phyloP scores from a whole-genome alignment of 2,329 filamentous ascomycete genomes.

The Colletotrichum gloeosporioides region DNA sequence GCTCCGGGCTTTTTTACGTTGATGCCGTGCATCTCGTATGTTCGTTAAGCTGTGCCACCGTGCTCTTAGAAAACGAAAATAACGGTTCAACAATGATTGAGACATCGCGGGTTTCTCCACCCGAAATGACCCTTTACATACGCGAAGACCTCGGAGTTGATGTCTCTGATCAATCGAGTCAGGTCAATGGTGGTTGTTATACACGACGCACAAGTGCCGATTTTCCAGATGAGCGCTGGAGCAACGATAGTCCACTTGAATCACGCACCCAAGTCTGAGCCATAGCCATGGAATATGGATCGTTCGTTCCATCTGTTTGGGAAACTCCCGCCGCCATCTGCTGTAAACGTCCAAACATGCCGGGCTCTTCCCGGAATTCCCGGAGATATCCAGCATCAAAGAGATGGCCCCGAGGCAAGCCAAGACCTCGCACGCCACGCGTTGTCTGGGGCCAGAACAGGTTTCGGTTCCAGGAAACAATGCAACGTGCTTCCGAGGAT shows the following conservation, averaged over 20 bases:
- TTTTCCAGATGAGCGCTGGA: neutral
- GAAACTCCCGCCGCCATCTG: neutral
- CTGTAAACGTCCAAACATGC: neutral
- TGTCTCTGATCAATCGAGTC: neutral
- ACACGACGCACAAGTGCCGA: neutral
- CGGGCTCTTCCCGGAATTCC: neutral
- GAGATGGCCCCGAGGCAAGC: neutral
- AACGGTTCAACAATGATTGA: neutral
- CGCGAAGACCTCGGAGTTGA: accelerated
- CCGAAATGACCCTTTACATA: neutral
- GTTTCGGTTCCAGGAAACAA: neutral
- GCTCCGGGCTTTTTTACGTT: neutral
- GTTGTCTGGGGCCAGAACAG: neutral
- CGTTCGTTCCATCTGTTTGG: neutral
- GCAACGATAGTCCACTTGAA: neutral
- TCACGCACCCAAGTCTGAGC: neutral
- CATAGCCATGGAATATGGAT: neutral
- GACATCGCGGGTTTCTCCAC: neutral
- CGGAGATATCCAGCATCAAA: neutral
- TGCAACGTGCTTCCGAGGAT: neutral
- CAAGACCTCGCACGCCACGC: neutral
- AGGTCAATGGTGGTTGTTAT: neutral
- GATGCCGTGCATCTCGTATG: neutral
- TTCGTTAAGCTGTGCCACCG: neutral
- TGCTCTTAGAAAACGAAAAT: neutral